phyloP scores from a whole-genome alignment of 2,329 filamentous ascomycete genomes.

The Diplodia intermedia region DNA sequence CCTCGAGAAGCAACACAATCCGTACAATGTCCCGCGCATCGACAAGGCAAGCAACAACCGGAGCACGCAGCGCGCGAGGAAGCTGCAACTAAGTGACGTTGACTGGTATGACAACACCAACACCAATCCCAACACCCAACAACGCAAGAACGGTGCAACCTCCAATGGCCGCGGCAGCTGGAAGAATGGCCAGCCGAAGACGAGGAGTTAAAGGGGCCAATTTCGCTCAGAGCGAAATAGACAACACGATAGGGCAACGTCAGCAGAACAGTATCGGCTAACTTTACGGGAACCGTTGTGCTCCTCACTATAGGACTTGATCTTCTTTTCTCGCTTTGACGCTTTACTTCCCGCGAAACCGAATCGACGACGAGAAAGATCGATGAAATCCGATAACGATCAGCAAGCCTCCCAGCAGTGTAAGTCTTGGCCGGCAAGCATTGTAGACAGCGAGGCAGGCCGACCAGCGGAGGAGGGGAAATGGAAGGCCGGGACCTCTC shows the following conservation, averaged over 20 bases:
- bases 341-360: slow-evolving; percentile 1
- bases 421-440: background rate
- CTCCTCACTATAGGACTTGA: slow-evolving; percentile 27
- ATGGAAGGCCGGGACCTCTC: background rate
- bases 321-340: background rate
- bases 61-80: slow-evolving; percentile 80
- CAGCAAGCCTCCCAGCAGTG: background rate
- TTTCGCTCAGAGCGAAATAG: background rate
- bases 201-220: slow-evolving; percentile 1
- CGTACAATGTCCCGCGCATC: slow-evolving; percentile 54
- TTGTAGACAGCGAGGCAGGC: slow-evolving; percentile 2
- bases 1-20: slow-evolving; percentile 51
- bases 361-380: slow-evolving; percentile 2
- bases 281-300: slow-evolving; percentile 9
- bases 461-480: background rate
- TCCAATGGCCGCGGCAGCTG: background rate
- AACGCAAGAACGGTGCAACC: background rate
- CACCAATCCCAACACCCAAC: background rate
- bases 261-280: slow-evolving; percentile 12
- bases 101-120: slow-evolving; percentile 76
- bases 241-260: background rate
- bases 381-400: background rate
- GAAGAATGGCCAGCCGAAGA: slow-evolving; percentile 26
- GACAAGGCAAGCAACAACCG: slow-evolving; percentile 70
- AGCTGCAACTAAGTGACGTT: slow-evolving; percentile 93